Evolutionary conservation across 2,329 filamentous ascomycete genomes (phyloP).

Genomic region (Arachnomyces sp.): DNA sequence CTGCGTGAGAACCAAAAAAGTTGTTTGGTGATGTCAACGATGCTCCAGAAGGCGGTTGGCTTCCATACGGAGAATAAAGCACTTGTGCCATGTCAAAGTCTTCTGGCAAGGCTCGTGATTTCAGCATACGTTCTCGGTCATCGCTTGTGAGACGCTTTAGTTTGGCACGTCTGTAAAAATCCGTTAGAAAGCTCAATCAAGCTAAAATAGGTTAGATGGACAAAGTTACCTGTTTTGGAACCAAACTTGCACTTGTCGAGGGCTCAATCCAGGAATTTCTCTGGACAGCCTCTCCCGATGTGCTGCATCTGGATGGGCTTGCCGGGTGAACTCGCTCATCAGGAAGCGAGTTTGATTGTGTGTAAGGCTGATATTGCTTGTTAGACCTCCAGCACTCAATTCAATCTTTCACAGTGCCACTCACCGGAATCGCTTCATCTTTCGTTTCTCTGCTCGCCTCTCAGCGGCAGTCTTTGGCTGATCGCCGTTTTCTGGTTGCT

Average conservation of each 20-base stretch:
- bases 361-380: slow-evolving; percentile 57
- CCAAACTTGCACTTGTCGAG: slow-evolving; percentile 94
- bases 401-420: slow-evolving; percentile 2
- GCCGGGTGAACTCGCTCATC: slow-evolving; percentile 94
- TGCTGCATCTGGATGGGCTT: slow-evolving; percentile 86
- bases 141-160: slow-evolving; percentile 55
- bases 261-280: slow-evolving; percentile 85
- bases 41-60: slow-evolving; percentile 37
- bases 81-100: slow-evolving; percentile 55
- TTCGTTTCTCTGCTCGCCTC: slow-evolving; percentile 29
- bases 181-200: slow-evolving; percentile 2
- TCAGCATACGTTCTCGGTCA: slow-evolving; percentile 55
- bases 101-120: slow-evolving; percentile 51
- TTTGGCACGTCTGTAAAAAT: slow-evolving; percentile 47
- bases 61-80: slow-evolving; percentile 48
- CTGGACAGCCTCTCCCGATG: slow-evolving; percentile 79
- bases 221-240: slow-evolving; percentile 82
- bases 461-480: slow-evolving; percentile 21
- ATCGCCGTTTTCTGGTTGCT: slow-evolving; percentile 22
- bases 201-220: not conserved
- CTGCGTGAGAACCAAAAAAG: slow-evolving; percentile 33
- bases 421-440: slow-evolving; percentile 39
- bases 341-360: slow-evolving; percentile 96
- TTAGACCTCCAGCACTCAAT: not conserved
- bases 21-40: slow-evolving; percentile 41